These are phyloP conservation scores for Microthyrium microscopicum DNA, from an alignment of 2,329 filamentous ascomycete species.

Conservation along the genomic window DNA sequence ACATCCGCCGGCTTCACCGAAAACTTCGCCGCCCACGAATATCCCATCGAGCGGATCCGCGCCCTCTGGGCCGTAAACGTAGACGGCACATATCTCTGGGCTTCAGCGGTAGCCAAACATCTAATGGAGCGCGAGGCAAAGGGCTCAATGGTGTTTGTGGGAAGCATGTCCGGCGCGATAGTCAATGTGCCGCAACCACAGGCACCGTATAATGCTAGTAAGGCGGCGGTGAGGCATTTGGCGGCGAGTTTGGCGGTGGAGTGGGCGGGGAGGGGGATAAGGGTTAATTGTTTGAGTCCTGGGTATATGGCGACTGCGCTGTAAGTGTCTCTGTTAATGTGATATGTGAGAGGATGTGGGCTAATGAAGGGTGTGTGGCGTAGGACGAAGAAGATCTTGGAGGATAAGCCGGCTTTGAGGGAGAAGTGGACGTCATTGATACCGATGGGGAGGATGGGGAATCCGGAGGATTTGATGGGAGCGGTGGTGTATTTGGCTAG, in stretches of 20 bases:
- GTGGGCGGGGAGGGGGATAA: constrained; percentile 75
- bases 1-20: constrained; percentile 95
- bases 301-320: constrained; percentile 93
- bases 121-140: constrained; percentile 63
- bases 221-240: constrained; percentile 80
- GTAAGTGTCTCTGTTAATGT: constrained; percentile 35
- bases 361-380: constrained; percentile 1
- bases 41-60: constrained; percentile 78
- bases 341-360: not conserved
- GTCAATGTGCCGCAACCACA: constrained; percentile 94
- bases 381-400: constrained; percentile 84
- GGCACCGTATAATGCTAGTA: constrained; percentile 81
- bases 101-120: constrained; percentile 69
- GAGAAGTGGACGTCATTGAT: constrained; percentile 85
- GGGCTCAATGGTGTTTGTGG: constrained; percentile 86
- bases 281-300: constrained; percentile 88
- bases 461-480: constrained; percentile 83
- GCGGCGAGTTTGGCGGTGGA: constrained; percentile 81
- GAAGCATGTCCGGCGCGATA: constrained; percentile 84
- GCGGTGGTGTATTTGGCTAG: constrained; percentile 75
- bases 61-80: constrained; percentile 94
- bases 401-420: constrained; percentile 81
- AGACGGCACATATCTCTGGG: constrained; percentile 80
- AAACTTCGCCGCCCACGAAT: constrained; percentile 83
- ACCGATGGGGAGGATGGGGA: constrained; percentile 84